These are phyloP conservation scores for Euptelea pleiosperma DNA, from an alignment of 164 flowering plant species.

Conservation along the genomic window DNA sequence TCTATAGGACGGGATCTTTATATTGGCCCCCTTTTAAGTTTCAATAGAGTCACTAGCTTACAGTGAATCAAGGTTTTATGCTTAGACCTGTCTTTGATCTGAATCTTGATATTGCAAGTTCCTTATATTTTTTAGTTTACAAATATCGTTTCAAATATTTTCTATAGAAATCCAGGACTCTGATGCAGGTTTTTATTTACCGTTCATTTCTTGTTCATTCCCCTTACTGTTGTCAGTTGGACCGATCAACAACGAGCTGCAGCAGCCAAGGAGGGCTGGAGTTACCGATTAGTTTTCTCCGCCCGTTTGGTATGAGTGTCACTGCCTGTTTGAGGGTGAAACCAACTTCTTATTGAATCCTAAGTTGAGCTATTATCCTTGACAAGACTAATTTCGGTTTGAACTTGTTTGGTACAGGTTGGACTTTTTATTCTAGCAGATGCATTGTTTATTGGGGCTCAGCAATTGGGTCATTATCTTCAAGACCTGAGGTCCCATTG, in stretches of 20 bases:
- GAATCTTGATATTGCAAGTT: too few relatives aligned
- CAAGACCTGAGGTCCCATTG: constrained; percentile 30
- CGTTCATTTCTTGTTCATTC: neutral
- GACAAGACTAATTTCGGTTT: neutral
- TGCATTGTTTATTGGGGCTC: constrained; percentile 77
- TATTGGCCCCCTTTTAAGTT: too few relatives aligned
- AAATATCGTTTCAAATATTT: too few relatives aligned
- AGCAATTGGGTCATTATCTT: constrained; percentile 47
- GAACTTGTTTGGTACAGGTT: constrained; percentile 40
- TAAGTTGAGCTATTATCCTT: neutral
- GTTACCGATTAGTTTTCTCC: constrained; percentile 68
- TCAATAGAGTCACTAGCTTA: neutral
- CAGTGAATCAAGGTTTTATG: neutral
- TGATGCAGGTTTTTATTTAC: neutral
- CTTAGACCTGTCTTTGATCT: neutral
- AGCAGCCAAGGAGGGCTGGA: constrained; percentile 90
- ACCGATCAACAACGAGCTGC: constrained; percentile 93
- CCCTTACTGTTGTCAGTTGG: constrained; percentile 53
- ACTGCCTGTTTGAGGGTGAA: neutral
- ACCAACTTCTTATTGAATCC: neutral
- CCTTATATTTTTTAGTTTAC: too few relatives aligned
- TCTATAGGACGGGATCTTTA: too few relatives aligned
- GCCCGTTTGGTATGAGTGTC: constrained; percentile 69
- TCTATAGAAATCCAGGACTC: too few relatives aligned
- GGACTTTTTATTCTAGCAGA: constrained; percentile 75